Percentiles rank a stretch among this genome's conserved stretches.
These are phyloP conservation scores for Geotrichum histeridarum DNA, from an alignment of 1,139 yeast species.

Conservation along the genomic window DNA sequence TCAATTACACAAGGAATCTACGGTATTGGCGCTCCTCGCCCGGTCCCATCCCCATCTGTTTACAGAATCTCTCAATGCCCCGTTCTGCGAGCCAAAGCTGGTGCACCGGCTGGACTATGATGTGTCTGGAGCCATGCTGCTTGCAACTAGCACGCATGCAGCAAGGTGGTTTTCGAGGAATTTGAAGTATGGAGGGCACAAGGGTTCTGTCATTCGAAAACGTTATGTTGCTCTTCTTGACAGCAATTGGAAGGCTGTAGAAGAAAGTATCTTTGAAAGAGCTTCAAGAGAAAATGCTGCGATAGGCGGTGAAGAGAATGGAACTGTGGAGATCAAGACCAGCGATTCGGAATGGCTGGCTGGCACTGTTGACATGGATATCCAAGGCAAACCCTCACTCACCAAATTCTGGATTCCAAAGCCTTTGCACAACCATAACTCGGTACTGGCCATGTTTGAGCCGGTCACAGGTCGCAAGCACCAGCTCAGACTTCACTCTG, in stretches of 20 bases:
- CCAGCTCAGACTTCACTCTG: constrained; percentile 42
- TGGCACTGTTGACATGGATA: constrained; percentile 14
- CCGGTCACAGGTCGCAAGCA: constrained; percentile 46
- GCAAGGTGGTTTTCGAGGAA: constrained; percentile 27
- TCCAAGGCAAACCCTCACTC: constrained; percentile 22
- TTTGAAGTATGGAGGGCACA: constrained; percentile 22
- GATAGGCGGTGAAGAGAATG: too few relatives aligned
- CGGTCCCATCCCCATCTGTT: not conserved
- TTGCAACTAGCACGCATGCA: constrained; percentile 29
- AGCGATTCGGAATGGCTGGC: constrained; percentile 13
- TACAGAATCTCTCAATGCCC: constrained; percentile 21
- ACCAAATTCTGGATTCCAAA: constrained; percentile 21
- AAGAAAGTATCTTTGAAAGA: too few relatives aligned
- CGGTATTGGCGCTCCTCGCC: not conserved
- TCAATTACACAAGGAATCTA: not conserved
- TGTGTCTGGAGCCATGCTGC: constrained; percentile 33
- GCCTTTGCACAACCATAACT: not conserved
- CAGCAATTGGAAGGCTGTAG: not conserved
- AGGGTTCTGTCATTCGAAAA: constrained; percentile 25
- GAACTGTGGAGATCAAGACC: too few relatives aligned
- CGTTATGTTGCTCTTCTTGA: constrained; percentile 18
- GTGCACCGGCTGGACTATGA: constrained; percentile 33
- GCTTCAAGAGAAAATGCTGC: too few relatives aligned
- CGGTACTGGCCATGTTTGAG: constrained; percentile 33
- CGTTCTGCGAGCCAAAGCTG: constrained; percentile 27